Conservation (phyloP, 441 rosid species). For the Euphorbia celastroides region DNA sequence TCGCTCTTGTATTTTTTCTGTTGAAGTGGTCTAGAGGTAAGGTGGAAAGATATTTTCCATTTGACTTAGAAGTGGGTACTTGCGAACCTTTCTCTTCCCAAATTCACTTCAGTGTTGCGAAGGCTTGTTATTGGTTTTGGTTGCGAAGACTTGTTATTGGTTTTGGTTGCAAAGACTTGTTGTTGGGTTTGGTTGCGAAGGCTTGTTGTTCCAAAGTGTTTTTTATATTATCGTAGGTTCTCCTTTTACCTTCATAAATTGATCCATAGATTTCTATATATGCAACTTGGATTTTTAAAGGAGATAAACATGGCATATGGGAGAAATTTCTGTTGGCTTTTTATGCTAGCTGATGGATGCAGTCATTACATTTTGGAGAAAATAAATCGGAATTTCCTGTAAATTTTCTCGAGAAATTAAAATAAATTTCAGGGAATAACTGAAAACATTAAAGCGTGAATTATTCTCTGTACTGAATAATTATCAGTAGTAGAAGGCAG, state of each 20-base stretch:
- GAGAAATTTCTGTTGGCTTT: not conserved
- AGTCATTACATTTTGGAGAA: no score
- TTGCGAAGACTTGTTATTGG: not conserved
- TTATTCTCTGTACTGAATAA: not conserved
- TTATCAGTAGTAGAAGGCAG: no score
- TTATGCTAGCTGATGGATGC: not conserved
- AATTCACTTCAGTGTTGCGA: not conserved
- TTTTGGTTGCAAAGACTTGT: not conserved
- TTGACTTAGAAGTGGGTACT: not conserved
- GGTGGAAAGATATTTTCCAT: not conserved
- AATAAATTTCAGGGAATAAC: not conserved
- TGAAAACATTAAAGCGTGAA: not conserved
- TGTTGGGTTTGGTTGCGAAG: not conserved
- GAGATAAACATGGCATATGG: not conserved
- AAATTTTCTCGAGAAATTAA: not conserved
- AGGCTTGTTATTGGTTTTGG: not conserved
- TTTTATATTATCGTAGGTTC: not conserved
- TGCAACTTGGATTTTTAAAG: not conserved
- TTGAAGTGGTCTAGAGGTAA: not conserved
- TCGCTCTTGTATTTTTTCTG: not conserved
- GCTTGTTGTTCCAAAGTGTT: not conserved
- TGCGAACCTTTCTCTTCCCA: not conserved
- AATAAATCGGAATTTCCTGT: not conserved
- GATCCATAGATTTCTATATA: not conserved
- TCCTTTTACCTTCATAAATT: not conserved